Percentiles rank a stretch among this genome's conserved stretches.
phyloP scores from a whole-genome alignment of 179 eudicot species.

The Camellia oleifera region DNA sequence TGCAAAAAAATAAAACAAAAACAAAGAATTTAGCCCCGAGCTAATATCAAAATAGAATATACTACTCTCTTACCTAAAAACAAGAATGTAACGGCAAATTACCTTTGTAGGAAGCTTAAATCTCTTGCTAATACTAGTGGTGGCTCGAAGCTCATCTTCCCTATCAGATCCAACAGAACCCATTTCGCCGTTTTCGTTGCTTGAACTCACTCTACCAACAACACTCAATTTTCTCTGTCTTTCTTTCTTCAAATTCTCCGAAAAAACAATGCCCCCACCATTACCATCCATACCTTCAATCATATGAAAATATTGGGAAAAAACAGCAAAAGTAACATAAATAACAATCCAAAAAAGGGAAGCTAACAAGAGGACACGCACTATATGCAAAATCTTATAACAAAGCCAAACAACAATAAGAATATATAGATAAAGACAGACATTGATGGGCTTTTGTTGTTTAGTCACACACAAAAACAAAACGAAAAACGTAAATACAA shows the following conservation, averaged over 20 bases:
- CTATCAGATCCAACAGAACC: slow-evolving; percentile 22
- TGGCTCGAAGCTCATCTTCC: slow-evolving; percentile 26
- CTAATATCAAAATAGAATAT: not conserved
- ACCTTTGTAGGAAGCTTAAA: slow-evolving; percentile 29
- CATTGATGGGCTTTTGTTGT: slow-evolving; percentile 18
- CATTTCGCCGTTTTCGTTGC: slow-evolving; percentile 19
- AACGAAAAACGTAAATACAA: not conserved
- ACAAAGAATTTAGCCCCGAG: not conserved
- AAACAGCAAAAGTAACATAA: not conserved
- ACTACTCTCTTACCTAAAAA: not conserved
- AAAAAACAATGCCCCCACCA: not conserved
- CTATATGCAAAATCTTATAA: slow-evolving; percentile 6
- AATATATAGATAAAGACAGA: slow-evolving; percentile 20
- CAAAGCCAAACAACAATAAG: slow-evolving; percentile 4
- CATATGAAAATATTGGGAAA: not conserved
- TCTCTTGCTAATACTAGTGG: slow-evolving; percentile 22
- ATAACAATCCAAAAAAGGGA: slow-evolving; percentile 8
- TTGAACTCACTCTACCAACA: slow-evolving; percentile 1
- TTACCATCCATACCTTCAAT: slow-evolving; percentile 4
- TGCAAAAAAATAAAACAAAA: slow-evolving; percentile 2
- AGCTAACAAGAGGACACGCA: slow-evolving; percentile 23
- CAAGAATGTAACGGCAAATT: not conserved
- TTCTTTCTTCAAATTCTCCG: slow-evolving; percentile 12
- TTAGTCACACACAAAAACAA: not conserved
- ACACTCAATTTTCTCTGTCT: slow-evolving; percentile 19